A percentile compares a stretch with the other conserved stretches of the same genome.
Conservation (phyloP, 805 yeast genomes). For the Metschnikowia gelsemii region DNA sequence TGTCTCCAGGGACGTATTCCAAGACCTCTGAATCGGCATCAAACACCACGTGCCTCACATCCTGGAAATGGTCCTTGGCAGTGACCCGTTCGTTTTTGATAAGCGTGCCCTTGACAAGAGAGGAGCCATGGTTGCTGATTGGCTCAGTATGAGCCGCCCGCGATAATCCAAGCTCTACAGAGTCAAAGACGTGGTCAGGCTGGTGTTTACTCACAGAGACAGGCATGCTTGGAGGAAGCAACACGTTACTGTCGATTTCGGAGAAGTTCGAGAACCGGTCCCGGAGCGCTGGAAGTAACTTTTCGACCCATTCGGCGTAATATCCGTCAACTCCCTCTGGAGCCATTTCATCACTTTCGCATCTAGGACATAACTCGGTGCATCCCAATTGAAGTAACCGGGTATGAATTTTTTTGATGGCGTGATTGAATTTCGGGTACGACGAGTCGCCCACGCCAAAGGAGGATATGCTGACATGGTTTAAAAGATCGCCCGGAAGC, state of each 20-base stretch:
- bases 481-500: constrained; percentile 57
- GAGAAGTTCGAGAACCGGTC: constrained; percentile 24
- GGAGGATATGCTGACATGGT: constrained; percentile 62
- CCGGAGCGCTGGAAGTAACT: constrained; percentile 36
- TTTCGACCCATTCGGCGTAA: constrained; percentile 70
- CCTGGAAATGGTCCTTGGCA: constrained; percentile 76
- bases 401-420: constrained; percentile 78
- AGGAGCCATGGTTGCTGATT: neutral
- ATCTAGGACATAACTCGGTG: constrained; percentile 61
- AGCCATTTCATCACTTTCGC: constrained; percentile 87
- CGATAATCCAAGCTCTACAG: constrained; percentile 10
- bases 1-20: constrained; percentile 73
- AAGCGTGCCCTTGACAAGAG: constrained; percentile 46
- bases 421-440: constrained; percentile 84
- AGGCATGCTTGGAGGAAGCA: constrained; percentile 30
- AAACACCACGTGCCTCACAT: constrained; percentile 66
- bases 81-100: constrained; percentile 62
- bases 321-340: constrained; percentile 77
- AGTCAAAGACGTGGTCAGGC: neutral
- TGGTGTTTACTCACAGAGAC: constrained; percentile 15
- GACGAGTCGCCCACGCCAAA: constrained; percentile 95
- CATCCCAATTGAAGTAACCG: constrained; percentile 84
- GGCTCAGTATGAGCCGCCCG: too few species aligned
- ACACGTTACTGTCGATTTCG: constrained; percentile 24
- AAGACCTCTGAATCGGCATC: constrained; percentile 28